Conservation (phyloP, 306 rosid genomes). For the Alnus rubra region DNA sequence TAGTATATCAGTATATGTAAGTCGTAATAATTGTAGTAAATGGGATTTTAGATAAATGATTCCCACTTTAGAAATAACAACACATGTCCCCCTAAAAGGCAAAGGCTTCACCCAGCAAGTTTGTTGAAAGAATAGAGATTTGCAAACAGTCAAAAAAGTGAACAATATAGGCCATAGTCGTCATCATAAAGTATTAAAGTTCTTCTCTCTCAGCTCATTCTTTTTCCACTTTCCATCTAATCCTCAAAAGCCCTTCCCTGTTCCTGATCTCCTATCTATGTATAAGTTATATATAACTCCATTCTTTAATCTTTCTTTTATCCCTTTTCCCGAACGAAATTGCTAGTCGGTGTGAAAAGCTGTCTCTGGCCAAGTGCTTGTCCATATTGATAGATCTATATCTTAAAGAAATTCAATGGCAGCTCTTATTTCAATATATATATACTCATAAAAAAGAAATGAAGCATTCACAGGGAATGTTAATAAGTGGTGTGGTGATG, state of each 20-base stretch:
- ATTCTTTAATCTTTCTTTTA: neutral
- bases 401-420: neutral
- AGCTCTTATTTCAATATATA: neutral
- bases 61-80: constrained; percentile 4
- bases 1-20: too few relatives aligned
- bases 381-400: neutral
- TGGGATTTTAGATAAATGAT: neutral
- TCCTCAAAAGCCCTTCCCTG: neutral
- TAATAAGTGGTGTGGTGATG: too few relatives aligned
- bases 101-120: constrained; percentile 7
- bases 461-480: too few relatives aligned
- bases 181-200: constrained; percentile 31
- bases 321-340: neutral
- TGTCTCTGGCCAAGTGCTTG: neutral
- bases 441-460: too few relatives aligned
- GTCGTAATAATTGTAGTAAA: neutral
- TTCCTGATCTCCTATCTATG: neutral
- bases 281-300: neutral
- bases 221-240: constrained; percentile 10
- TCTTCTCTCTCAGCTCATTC: neutral
- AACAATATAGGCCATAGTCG: constrained; percentile 28
- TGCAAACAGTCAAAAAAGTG: constrained; percentile 45
- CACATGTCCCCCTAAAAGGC: neutral
- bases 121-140: neutral
- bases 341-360: neutral